A percentile compares a stretch with the other conserved stretches of the same genome.
Evolutionary conservation across 441 rosid species (phyloP).

Genomic region (Mallotus repandus): DNA sequence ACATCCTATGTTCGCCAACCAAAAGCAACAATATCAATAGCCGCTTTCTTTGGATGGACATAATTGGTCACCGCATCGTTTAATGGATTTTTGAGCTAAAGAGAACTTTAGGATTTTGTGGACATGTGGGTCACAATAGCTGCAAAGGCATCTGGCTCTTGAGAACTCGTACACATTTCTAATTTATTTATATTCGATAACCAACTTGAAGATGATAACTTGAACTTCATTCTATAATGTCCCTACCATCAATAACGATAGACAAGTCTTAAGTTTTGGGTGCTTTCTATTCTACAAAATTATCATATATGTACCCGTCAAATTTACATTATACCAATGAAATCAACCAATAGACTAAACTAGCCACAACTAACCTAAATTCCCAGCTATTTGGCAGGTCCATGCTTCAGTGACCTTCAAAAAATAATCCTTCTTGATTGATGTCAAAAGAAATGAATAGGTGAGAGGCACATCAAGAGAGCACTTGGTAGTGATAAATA

Average conservation of each 20-base stretch:
- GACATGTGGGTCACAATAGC: too few species aligned
- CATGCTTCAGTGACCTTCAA: not conserved
- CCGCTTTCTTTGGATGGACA: too few species aligned
- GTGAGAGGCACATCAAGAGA: not conserved
- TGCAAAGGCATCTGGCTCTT: too few species aligned
- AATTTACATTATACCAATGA: not conserved
- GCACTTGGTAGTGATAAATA: not conserved
- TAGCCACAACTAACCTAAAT: not conserved
- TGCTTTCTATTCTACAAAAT: not conserved
- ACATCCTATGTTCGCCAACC: too few species aligned
- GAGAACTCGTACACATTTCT: too few species aligned
- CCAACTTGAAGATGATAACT: not conserved
- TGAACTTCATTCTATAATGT: not conserved
- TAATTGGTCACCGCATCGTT: too few species aligned
- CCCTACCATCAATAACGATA: not conserved
- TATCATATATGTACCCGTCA: not conserved
- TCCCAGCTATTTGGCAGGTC: not conserved
- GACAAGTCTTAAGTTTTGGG: not conserved
- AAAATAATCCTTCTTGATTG: not conserved
- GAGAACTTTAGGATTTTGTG: too few species aligned
- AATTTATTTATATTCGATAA: not conserved
- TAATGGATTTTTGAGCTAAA: too few species aligned
- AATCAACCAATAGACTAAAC: not conserved
- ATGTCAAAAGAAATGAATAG: not conserved
- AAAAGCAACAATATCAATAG: too few species aligned